Evolutionary conservation across 176 grass and related monocot species (phyloP), one percentile per base, ranked within the genome.

Genomic region (Musa acuminata): DNA sequence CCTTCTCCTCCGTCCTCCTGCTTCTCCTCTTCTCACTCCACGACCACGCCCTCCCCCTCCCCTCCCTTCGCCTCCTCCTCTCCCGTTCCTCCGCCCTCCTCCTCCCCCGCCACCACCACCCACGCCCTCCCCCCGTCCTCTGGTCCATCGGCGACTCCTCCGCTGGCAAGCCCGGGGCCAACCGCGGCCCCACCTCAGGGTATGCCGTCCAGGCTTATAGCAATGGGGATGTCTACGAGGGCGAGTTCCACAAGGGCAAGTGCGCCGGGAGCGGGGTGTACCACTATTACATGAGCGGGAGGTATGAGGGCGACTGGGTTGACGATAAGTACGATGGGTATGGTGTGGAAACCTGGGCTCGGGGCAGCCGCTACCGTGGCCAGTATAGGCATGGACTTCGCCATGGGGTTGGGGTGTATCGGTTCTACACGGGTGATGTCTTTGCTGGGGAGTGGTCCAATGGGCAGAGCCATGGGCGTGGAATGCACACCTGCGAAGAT

Each of bases 261-360:
- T 85, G 87, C 84, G 85, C 92, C 0, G 92, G 92, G 53, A 96
- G 87, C 29, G 92, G 92, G 75, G 87, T 96, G 5, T 96, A 96
- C 80, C 87, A 92, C 78, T 96, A 96, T 75, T 96, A 89, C 84
- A 96, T 96, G 92, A 96, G 92, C 81, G 92, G 92, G 55, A 85
- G 92, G 67, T 96, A 96, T 49, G 92, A 96, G 80, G 92, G 92
- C 11, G 87, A 92, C 63, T 96, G 92, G 92, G 69, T 92, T 49
- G 89, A 92, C n/a, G 89, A 87, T 0, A 43, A 43, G 35, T 43
- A 43, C 35, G 35, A 43, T 43, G 35, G 35, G 35, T 43, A 6
- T 43, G 35, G 35, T 43, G 35, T 43, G 35, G 35, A 43, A 43
- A 92, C 92, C 22, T 96, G 92, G 92, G 92, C 84, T 8, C 87